Evolutionary conservation across 257 asterid genomes (phyloP).

Genomic region (Lantana camara): DNA sequence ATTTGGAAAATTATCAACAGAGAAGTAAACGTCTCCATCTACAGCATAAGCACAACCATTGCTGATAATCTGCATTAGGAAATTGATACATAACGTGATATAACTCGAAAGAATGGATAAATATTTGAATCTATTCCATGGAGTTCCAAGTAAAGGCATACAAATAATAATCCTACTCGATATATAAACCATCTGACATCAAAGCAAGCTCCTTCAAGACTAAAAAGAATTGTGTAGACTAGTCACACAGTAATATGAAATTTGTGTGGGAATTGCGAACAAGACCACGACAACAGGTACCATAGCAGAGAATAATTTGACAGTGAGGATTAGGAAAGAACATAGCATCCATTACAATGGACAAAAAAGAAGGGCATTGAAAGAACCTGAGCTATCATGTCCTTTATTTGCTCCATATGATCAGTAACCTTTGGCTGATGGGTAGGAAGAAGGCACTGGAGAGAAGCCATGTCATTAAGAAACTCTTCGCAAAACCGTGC

Average conservation of each 20-base stretch:
- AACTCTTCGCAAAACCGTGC: constrained; percentile 79
- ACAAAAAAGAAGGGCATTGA: background rate
- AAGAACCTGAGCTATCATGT: constrained; percentile 77
- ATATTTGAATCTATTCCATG: background rate
- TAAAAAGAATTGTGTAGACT: background rate
- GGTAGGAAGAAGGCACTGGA: constrained; percentile 80
- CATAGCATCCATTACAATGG: background rate
- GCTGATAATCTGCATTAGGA: constrained; percentile 51
- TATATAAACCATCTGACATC: background rate
- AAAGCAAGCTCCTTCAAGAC: background rate
- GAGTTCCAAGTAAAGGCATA: constrained; percentile 1
- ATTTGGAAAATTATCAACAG: constrained; percentile 65
- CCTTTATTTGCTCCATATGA: constrained; percentile 61
- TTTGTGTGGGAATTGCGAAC: background rate
- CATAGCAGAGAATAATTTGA: background rate
- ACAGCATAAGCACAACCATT: constrained; percentile 70
- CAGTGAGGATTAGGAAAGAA: constrained; percentile 13
- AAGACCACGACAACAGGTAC: background rate
- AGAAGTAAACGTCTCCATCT: constrained; percentile 76
- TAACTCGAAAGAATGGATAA: background rate
- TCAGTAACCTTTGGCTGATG: constrained; percentile 77
- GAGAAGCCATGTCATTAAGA: constrained; percentile 78
- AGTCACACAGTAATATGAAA: background rate
- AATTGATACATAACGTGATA: constrained; percentile 1
- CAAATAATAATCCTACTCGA: background rate